Percentiles rank a stretch among this genome's conserved stretches.
Conservation (phyloP, 495 filamentous ascomycete genomes). For the Cercophora newfieldiana region DNA sequence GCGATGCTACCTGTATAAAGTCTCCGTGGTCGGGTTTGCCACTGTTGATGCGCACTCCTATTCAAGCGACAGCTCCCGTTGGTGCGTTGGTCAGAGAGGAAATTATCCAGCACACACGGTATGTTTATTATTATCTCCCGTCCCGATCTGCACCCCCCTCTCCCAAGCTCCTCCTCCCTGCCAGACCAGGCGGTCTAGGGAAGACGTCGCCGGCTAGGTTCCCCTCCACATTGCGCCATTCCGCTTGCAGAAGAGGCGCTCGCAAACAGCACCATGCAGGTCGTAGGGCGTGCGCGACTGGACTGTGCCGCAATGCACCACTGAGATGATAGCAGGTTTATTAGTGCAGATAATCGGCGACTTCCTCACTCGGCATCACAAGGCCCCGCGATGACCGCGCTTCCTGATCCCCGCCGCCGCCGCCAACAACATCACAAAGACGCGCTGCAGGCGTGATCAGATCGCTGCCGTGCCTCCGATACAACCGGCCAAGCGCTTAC, state of each 20-base stretch:
- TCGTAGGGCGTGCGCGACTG: background rate
- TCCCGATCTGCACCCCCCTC: background rate
- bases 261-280: background rate
- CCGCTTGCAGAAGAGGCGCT: conserved; percentile 12
- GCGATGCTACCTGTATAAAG: background rate
- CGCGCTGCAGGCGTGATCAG: background rate
- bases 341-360: conserved; percentile 7
- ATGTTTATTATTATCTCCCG: background rate
- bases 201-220: background rate
- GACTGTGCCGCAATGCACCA: conserved; percentile 1
- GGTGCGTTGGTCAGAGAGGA: too few relatives aligned
- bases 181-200: background rate
- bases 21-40: background rate
- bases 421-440: background rate
- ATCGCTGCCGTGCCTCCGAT: conserved; percentile 8
- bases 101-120: background rate
- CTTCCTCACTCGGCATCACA: conserved; percentile 6
- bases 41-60: background rate
- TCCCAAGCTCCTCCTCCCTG: background rate
- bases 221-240: conserved; percentile 16
- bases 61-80: background rate
- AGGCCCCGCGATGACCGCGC: background rate
- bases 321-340: background rate
- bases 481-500: conserved; percentile 7
- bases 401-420: background rate